Conservation (phyloP, 805 yeast genomes). For the Sungouiella blattae region DNA sequence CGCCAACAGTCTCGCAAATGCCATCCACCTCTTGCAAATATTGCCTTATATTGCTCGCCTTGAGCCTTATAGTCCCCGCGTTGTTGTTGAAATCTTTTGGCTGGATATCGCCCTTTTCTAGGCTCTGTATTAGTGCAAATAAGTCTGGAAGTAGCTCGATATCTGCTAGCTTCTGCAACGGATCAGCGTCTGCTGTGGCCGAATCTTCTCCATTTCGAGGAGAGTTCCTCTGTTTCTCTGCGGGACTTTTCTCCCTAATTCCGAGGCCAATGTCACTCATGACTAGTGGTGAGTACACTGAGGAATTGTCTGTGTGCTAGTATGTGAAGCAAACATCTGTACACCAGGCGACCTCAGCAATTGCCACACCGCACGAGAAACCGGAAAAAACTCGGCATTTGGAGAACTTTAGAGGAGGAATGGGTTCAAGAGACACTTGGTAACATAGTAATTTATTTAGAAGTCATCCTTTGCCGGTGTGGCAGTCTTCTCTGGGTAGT, state of each 20-base stretch:
- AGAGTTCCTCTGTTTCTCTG: too few relatives aligned
- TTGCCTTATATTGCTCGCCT: conserved; percentile 33
- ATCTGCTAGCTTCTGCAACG: conserved; percentile 23
- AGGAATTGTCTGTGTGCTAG: too few relatives aligned
- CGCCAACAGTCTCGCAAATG: conserved; percentile 39
- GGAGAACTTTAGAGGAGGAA: too few relatives aligned
- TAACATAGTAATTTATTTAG: too few relatives aligned
- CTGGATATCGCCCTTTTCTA: conserved; percentile 33
- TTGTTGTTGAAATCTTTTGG: conserved; percentile 42
- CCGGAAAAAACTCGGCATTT: too few relatives aligned
- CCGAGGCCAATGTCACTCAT: not conserved
- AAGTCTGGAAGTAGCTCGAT: conserved; percentile 38
- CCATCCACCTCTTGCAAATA: conserved; percentile 43
- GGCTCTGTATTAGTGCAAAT: conserved; percentile 30
- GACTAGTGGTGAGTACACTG: too few relatives aligned
- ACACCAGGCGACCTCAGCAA: too few relatives aligned
- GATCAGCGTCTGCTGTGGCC: not conserved
- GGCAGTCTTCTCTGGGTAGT: too few relatives aligned
- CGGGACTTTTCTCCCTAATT: not conserved
- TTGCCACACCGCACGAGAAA: too few relatives aligned
- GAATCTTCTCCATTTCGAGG: too few relatives aligned
- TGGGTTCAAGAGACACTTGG: too few relatives aligned
- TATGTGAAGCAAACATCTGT: not conserved
- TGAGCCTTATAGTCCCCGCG: conserved; percentile 43
- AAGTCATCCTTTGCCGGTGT: too few relatives aligned